phyloP scores from a whole-genome alignment of 108 stramenopile genomes.

The Heterococcus sp. region DNA sequence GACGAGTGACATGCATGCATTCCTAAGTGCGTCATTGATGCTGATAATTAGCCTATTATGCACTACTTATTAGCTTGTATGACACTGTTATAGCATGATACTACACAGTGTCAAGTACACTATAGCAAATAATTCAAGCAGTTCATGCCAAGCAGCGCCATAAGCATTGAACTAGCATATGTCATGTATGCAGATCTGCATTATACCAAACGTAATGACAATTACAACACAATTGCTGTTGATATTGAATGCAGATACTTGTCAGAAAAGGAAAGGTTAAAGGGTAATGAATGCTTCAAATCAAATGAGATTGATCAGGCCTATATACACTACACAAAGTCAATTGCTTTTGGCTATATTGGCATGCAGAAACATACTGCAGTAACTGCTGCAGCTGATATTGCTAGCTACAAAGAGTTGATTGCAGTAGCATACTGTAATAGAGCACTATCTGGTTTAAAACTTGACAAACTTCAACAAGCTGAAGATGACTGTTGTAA shows the following conservation, averaged over 20 bases:
- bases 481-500: background rate
- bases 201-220: too few species aligned
- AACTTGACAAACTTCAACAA: background rate
- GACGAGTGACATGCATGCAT: too few species aligned
- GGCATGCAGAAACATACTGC: background rate
- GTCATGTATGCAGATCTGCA: too few species aligned
- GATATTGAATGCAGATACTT: background rate
- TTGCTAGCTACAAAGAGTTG: background rate
- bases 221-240: too few species aligned
- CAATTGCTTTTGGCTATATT: conserved; percentile 1
- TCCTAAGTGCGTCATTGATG: too few species aligned
- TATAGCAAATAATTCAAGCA: too few species aligned
- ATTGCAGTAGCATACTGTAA: background rate
- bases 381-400: background rate
- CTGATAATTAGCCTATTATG: too few species aligned
- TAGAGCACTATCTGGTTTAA: background rate
- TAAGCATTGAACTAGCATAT: too few species aligned
- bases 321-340: conserved; percentile 50
- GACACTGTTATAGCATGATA: too few species aligned
- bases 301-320: conserved; percentile 53
- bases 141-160: too few species aligned
- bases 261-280: conserved; percentile 11
- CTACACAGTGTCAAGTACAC: too few species aligned
- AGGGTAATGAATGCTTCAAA: conserved; percentile 68
- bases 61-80: too few species aligned